Evolutionary conservation across 208 protist genomes (phyloP), one percentile per base, ranked within the genome.

Genomic region (Leishmania braziliensis): DNA sequence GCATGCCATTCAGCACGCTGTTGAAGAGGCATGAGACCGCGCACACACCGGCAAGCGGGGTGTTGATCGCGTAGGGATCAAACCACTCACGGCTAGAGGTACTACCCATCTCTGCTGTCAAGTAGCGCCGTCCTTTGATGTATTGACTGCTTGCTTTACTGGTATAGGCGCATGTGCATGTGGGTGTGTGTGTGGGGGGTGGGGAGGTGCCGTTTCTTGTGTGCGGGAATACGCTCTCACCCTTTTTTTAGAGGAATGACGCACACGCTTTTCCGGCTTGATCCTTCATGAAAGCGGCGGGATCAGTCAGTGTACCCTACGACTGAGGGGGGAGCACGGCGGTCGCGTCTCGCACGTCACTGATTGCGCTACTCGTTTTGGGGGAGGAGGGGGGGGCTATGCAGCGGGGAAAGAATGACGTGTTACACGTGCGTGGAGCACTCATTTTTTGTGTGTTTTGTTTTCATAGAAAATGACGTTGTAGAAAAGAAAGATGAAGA

Each of bases 1-100:
- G 79, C 16, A 78, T 84, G 48, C 91, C 91, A 65, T 90, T 87
- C 71, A 87, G 76, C n/a, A 95, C 88, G 65, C 84, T 90, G 86
- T 97, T 97, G 80, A 97, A 97, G 2, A 93, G 60, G 10, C 93
- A 50, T 5, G 91, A 95, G 48, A 86, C 48, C 9, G 72, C 76
- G 76, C 86, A 92, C 43, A 97, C 62, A 43, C 77, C 88, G 48
- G 94, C 86, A 58, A 97, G 79, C 20, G 93, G 93, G 5, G 90
- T 93, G 83, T 97, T 97, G 33, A 91, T 70, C 5, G 84, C 83
- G 46, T 83, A 88, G 0, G 82, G 85, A 72, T 80, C 74, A 73
- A 93, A 80, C 83, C 85, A 90, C 48, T 94, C 93, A 29, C 84
- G 77, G 70, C 86, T 86, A 14, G 84, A 86, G 51, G 54, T 84